phyloP scores from a whole-genome alignment of 1,284 basidiomycete species.

The Microbotryum silenes-acaulis region DNA sequence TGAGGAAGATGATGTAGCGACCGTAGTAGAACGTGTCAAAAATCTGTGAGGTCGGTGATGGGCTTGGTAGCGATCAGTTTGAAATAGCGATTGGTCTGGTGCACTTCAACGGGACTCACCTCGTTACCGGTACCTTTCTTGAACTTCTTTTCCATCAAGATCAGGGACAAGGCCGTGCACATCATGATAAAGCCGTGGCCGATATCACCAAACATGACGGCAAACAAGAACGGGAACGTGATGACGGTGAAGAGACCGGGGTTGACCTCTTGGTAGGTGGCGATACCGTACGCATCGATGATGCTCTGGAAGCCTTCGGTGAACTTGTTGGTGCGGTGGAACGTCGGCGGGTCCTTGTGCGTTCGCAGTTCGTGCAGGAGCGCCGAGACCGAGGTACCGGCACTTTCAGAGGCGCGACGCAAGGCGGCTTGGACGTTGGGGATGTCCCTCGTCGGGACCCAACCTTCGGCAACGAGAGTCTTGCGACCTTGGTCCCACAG shows the following conservation, averaged over 20 bases:
- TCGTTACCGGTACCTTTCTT: conserved; percentile 67
- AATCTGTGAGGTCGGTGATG: conserved; percentile 51
- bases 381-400: conserved; percentile 83
- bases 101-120: conserved; percentile 42
- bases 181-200: conserved; percentile 88
- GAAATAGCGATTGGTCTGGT: not conserved
- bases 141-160: conserved; percentile 71
- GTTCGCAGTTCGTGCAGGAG: conserved; percentile 87
- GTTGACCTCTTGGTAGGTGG: conserved; percentile 94
- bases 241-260: conserved; percentile 59
- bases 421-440: conserved; percentile 78
- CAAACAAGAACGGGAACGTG: conserved; percentile 80
- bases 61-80: not conserved
- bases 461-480: conserved; percentile 94
- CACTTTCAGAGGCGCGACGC: conserved; percentile 87
- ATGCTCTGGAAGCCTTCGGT: conserved; percentile 96
- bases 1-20: conserved; percentile 88
- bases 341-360: conserved; percentile 88
- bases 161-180: conserved; percentile 71
- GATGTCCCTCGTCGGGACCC: conserved; percentile 91
- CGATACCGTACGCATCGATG: conserved; percentile 95
- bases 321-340: conserved; percentile 90
- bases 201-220: conserved; percentile 99
- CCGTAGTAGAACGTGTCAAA: conserved; percentile 78
- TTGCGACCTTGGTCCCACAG: conserved; percentile 89